Percentiles rank a stretch among this genome's conserved stretches.
These are phyloP conservation scores for Ustulina deusta DNA, from an alignment of 2,329 filamentous ascomycete species.

Conservation along the genomic window DNA sequence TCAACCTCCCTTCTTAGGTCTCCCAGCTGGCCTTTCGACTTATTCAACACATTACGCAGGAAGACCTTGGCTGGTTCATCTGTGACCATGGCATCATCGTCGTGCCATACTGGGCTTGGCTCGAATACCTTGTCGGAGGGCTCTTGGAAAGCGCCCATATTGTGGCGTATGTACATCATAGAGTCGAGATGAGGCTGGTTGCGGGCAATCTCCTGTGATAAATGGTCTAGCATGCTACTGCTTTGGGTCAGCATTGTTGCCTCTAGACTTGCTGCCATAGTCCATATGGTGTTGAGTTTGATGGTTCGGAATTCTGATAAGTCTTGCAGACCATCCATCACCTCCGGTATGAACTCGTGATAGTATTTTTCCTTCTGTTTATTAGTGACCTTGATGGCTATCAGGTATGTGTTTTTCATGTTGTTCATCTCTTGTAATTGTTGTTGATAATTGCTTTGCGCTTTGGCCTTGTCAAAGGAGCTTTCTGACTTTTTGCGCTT, in stretches of 20 bases:
- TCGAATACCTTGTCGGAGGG: conserved; percentile 89
- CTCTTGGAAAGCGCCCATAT: conserved; percentile 84
- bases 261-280: conserved; percentile 82
- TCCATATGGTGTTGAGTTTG: conserved; percentile 89
- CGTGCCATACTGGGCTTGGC: conserved; percentile 96
- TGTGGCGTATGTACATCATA: conserved; percentile 98
- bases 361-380: conserved; percentile 98
- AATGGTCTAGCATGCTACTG: conserved; percentile 75
- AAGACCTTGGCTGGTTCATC: conserved; percentile 92
- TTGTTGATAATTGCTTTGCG: conserved; percentile 90
- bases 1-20: conserved; percentile 87
- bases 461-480: conserved; percentile 93
- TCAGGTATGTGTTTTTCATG: conserved; percentile 97
- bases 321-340: conserved; percentile 93
- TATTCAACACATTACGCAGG: conserved; percentile 88
- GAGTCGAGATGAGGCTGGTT: conserved; percentile 92
- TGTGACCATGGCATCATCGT: conserved; percentile 86
- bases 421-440: conserved; percentile 97
- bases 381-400: conserved; percentile 95
- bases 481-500: conserved; percentile 95
- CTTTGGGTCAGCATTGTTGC: conserved; percentile 81
- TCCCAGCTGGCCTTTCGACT: conserved; percentile 85
- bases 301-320: conserved; percentile 88
- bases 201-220: conserved; percentile 83
- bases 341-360: conserved; percentile 93